Conservation (phyloP, 2,329 filamentous ascomycete genomes). For the Colletotrichum destructivum region DNA sequence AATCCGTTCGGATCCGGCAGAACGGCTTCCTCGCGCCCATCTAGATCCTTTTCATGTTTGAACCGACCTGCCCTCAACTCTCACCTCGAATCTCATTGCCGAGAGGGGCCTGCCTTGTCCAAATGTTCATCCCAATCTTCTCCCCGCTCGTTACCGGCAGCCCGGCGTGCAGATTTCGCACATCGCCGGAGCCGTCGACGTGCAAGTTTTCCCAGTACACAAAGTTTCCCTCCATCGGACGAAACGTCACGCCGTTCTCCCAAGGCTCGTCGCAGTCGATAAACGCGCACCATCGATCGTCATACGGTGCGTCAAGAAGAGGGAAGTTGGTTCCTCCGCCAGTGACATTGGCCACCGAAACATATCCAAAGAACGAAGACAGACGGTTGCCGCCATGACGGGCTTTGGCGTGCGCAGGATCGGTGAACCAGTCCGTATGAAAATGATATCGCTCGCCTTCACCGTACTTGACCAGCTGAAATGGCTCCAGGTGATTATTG, state of each 20-base stretch:
- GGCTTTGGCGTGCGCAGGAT: constrained; percentile 54
- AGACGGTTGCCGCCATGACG: constrained; percentile 59
- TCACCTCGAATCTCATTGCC: constrained; percentile 52
- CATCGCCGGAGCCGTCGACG: constrained; percentile 57
- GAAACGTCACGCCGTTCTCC: constrained; percentile 64
- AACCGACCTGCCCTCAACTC: constrained; percentile 35
- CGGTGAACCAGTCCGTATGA: constrained; percentile 67
- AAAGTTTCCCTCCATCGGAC: constrained; percentile 62
- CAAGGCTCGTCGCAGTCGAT: constrained; percentile 65
- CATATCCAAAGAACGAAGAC: constrained; percentile 65
- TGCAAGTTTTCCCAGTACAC: constrained; percentile 65
- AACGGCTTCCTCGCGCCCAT: no score
- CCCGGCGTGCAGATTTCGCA: constrained; percentile 62
- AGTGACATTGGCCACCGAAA: constrained; percentile 56
- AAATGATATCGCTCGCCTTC: constrained; percentile 62
- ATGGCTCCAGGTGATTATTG: constrained; percentile 59
- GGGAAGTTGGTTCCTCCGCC: constrained; percentile 67
- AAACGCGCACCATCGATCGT: constrained; percentile 51
- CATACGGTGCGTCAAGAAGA: constrained; percentile 54
- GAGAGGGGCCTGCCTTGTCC: constrained; percentile 61
- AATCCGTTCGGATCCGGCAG: no score
- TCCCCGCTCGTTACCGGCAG: constrained; percentile 61
- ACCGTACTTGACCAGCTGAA: constrained; percentile 65
- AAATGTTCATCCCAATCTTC: constrained; percentile 69
- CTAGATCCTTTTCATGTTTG: no score